Evolutionary conservation across 1,139 yeast genomes (phyloP).

Genomic region (Taphrina flavorubra): DNA sequence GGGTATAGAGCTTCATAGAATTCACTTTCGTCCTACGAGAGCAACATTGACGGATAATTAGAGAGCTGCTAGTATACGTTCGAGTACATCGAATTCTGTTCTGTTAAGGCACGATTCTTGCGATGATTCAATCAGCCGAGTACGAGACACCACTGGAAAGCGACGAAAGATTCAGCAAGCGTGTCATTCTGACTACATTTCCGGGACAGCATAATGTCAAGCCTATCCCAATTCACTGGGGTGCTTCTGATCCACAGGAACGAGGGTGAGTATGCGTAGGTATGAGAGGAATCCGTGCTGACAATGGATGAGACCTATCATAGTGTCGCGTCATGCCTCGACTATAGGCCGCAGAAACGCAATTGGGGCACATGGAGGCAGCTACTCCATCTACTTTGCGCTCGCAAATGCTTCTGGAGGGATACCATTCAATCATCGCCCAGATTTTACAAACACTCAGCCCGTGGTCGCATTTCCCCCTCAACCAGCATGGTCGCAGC

Average conservation of each 20-base stretch:
- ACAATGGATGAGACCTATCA: constrained; percentile 48
- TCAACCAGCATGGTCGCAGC: constrained; percentile 61
- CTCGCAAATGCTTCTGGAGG: constrained; percentile 64
- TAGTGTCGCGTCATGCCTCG: constrained; percentile 57
- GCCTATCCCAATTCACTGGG: constrained; percentile 62
- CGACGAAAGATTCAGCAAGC: constrained; percentile 21
- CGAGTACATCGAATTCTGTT: too few species aligned
- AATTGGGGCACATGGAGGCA: constrained; percentile 67
- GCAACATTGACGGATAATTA: neutral
- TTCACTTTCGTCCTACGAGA: too few species aligned
- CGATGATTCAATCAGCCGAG: neutral
- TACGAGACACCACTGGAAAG: constrained; percentile 13
- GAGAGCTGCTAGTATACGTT: neutral
- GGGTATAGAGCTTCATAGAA: too few species aligned
- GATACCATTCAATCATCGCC: constrained; percentile 58
- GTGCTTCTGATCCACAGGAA: constrained; percentile 55
- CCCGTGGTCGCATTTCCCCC: constrained; percentile 64
- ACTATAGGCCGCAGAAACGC: constrained; percentile 57
- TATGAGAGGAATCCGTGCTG: neutral
- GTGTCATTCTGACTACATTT: constrained; percentile 50
- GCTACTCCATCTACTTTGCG: constrained; percentile 66
- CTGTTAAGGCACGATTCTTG: neutral
- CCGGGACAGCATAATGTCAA: constrained; percentile 58
- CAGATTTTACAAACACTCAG: constrained; percentile 66
- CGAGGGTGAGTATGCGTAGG: constrained; percentile 55